Base-by-base conservation (phyloP, 2,329 filamentous ascomycete species). In the Nemania sp. region DNA sequence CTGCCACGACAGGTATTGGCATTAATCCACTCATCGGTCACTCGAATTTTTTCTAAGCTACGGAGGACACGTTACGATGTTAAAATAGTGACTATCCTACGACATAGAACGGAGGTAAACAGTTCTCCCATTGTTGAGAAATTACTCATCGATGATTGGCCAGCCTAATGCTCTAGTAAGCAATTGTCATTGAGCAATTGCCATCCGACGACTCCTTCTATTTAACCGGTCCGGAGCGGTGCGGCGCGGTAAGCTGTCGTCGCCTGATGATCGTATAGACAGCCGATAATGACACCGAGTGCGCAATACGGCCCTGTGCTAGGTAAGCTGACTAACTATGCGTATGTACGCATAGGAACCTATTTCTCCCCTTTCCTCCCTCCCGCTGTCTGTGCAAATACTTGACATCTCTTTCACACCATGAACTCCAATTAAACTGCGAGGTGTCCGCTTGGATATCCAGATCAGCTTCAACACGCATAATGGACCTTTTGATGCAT, bases 101-200 rank as follows among this genome's bases (percentile, higher is more conserved):
- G 38, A 41, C 11, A 41, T 18, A 41, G 13, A 41, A 41, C 38
- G 5, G 4, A 41, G 11, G 15, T 13, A 15, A 41, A 41, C 18
- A 41, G 2, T 20, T 41, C 32, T 32, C 15, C 35, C 1, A 22
- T 8, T 18, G 10, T 59, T 11, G 8, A 49, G 10, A 32, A 27
- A 3, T 52, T 32, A 11, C 7, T 11, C 15, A 13, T 11, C 20
- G 35, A 24, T n/a, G 15, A 41, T 32, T 62, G n/a, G 18, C 15
- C 20, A 24, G 51, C 22, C 27, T n/a, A 15, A 24, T 38, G 13
- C 51, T 24, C 38, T 35, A 27, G 53, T 51, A 45, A 41, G 53
- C 38, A 49, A 59, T 63, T 57, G 52, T 53, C 27, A 52, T 56
- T 56, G 60, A 55, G 55, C 26, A 59, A 67, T 56, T 27, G 29